Evolutionary conservation across 345 rosid genomes (phyloP).

Genomic region (Linum tenue): DNA sequence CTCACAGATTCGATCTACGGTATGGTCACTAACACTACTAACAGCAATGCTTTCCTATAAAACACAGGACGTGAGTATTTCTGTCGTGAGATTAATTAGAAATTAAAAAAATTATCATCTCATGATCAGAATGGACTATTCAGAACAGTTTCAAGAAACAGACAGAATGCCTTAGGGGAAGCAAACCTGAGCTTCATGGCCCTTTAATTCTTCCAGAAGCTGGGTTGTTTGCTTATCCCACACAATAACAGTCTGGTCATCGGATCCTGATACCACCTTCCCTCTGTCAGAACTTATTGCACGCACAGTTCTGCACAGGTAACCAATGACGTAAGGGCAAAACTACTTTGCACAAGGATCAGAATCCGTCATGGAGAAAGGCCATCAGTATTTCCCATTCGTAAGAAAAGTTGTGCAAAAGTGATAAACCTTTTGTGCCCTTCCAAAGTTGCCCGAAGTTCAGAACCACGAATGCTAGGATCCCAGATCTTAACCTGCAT

Average conservation of each 20-base stretch:
- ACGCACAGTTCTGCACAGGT: slow-evolving; percentile 64
- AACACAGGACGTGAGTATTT: too few relatives aligned
- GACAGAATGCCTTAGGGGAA: slow-evolving; percentile 14
- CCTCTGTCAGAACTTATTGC: slow-evolving; percentile 97
- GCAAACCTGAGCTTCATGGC: slow-evolving; percentile 88
- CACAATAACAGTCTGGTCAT: slow-evolving; percentile 86
- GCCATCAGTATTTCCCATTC: not conserved
- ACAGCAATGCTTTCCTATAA: too few relatives aligned
- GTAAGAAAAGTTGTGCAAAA: slow-evolving; percentile 1
- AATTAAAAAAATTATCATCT: too few relatives aligned
- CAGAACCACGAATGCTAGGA: slow-evolving; percentile 96
- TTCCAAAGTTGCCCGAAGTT: slow-evolving; percentile 86
- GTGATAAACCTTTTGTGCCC: slow-evolving; percentile 67
- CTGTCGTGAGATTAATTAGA: too few relatives aligned
- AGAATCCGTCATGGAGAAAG: slow-evolving; percentile 7
- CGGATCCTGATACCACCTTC: slow-evolving; percentile 97
- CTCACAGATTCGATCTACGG: too few relatives aligned
- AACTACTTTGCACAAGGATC: not conserved
- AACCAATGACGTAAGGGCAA: slow-evolving; percentile 1
- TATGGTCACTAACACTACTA: too few relatives aligned
- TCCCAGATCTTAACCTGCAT: slow-evolving; percentile 97
- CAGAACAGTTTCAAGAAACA: slow-evolving; percentile 5
- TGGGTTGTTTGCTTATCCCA: slow-evolving; percentile 97
- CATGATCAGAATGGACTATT: too few relatives aligned
- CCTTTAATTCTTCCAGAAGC: slow-evolving; percentile 90